A percentile compares a stretch with the other conserved stretches of the same genome.
Evolutionary conservation across 352 stramenopile species (phyloP).

Genomic region (Globisporangium heterothallicum): DNA sequence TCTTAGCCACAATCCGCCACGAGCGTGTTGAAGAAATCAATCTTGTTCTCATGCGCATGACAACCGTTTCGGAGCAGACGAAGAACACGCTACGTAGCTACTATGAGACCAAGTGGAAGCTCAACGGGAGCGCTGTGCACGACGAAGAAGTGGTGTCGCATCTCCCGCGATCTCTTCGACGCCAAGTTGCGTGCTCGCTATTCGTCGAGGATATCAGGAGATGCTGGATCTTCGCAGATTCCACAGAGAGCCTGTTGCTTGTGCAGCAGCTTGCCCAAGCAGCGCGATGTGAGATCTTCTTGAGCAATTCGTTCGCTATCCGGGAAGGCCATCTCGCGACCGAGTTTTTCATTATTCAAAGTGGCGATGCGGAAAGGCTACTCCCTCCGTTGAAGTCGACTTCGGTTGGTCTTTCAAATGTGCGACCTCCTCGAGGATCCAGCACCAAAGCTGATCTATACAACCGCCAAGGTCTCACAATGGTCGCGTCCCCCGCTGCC

Average conservation of each 20-base stretch:
- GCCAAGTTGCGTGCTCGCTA: constrained; percentile 23
- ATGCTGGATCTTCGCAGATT: constrained; percentile 26
- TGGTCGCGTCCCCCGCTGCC: neutral
- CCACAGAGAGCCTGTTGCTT: constrained; percentile 11
- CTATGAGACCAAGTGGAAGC: constrained; percentile 69
- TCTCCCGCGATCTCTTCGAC: constrained; percentile 42
- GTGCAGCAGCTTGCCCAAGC: constrained; percentile 26
- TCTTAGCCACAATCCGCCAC: constrained; percentile 34
- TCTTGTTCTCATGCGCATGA: constrained; percentile 38
- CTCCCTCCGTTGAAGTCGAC: constrained; percentile 23
- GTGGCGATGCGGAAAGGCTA: constrained; percentile 50
- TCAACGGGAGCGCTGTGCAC: constrained; percentile 52
- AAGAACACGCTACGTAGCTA: constrained; percentile 53
- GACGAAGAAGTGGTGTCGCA: constrained; percentile 46
- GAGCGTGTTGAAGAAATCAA: constrained; percentile 65
- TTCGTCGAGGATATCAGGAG: constrained; percentile 29
- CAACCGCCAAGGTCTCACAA: neutral
- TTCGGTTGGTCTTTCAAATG: constrained; percentile 1
- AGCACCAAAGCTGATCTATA: neutral
- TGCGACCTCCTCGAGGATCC: neutral
- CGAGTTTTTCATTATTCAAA: constrained; percentile 71
- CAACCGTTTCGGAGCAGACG: constrained; percentile 34
- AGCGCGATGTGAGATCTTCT: constrained; percentile 49
- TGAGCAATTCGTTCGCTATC: constrained; percentile 49
- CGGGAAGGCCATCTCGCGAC: constrained; percentile 46